These are phyloP conservation scores for Yamadazyma philogaea DNA, from an alignment of 805 yeast genomes.

Conservation along the genomic window DNA sequence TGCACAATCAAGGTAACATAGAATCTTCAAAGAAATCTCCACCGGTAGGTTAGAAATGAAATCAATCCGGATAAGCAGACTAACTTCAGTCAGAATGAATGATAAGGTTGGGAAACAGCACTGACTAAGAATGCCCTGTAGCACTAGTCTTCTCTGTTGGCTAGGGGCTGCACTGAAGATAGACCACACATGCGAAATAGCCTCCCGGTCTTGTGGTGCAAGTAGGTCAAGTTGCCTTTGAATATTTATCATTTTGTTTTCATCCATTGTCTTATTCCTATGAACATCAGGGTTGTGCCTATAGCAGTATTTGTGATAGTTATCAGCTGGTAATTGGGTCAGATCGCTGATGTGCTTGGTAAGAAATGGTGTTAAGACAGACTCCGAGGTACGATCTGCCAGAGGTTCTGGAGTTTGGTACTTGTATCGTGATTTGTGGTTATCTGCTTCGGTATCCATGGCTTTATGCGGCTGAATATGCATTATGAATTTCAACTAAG, in stretches of 20 bases:
- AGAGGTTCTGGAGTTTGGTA: constrained; percentile 10
- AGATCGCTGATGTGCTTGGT: constrained; percentile 42
- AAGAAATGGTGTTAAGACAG: constrained; percentile 40
- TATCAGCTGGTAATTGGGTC: constrained; percentile 44
- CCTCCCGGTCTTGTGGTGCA: constrained; percentile 69
- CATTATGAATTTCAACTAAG: not conserved
- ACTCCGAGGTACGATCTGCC: constrained; percentile 15
- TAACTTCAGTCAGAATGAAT: constrained; percentile 76
- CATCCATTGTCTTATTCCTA: constrained; percentile 68
- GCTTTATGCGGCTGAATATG: no score
- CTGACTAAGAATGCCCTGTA: constrained; percentile 80
- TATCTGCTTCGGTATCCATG: constrained; percentile 2
- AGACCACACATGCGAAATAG: constrained; percentile 80
- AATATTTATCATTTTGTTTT: constrained; percentile 57
- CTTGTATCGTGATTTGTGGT: not conserved
- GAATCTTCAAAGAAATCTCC: constrained; percentile 78
- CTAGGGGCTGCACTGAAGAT: constrained; percentile 72
- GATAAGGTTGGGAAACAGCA: constrained; percentile 95
- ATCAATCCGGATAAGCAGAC: constrained; percentile 79
- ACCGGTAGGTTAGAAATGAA: constrained; percentile 81
- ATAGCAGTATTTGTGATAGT: constrained; percentile 75
- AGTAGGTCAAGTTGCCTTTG: constrained; percentile 57
- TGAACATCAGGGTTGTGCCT: constrained; percentile 89
- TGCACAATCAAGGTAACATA: constrained; percentile 87
- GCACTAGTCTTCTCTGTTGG: constrained; percentile 66